A percentile compares a stretch with the other conserved stretches of the same genome.
phyloP scores from a whole-genome alignment of 495 filamentous ascomycete genomes.

The Polyplosphaeria fusca region DNA sequence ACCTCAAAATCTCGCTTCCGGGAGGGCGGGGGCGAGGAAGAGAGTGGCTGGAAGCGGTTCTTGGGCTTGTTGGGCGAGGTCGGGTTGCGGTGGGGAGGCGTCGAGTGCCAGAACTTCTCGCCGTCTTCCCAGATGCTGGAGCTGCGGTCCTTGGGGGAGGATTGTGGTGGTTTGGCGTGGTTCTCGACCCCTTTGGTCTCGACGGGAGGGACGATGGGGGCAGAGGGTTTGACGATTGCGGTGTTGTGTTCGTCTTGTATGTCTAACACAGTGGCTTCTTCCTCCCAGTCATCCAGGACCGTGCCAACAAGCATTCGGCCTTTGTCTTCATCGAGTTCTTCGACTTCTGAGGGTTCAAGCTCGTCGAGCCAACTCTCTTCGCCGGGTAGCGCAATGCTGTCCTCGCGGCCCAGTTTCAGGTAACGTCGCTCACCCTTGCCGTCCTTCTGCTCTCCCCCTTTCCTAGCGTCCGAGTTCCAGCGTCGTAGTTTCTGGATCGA shows the following conservation, averaged over 20 bases:
- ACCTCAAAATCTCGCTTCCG: slow-evolving; percentile 22
- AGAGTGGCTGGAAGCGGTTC: slow-evolving; percentile 4
- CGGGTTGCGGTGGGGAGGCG: slow-evolving; percentile 9
- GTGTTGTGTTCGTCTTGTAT: neutral
- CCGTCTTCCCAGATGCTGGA: slow-evolving; percentile 32
- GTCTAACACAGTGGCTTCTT: slow-evolving; percentile 24
- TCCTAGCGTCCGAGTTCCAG: slow-evolving; percentile 39
- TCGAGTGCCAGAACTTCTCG: slow-evolving; percentile 29
- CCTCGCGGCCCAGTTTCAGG: slow-evolving; percentile 35
- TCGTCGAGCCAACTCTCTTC: slow-evolving; percentile 28
- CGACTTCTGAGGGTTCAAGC: neutral
- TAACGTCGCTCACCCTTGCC: slow-evolving; percentile 31
- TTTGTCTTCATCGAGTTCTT: slow-evolving; percentile 6
- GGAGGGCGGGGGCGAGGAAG: neutral
- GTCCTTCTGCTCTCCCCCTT: too few relatives aligned
- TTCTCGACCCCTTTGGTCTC: neutral
- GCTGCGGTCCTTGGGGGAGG: neutral
- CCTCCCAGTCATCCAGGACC: slow-evolving; percentile 21
- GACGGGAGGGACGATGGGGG: neutral
- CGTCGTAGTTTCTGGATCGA: slow-evolving; percentile 35
- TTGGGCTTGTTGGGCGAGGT: slow-evolving; percentile 14
- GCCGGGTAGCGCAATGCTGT: slow-evolving; percentile 34
- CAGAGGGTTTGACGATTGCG: neutral
- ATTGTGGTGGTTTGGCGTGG: neutral
- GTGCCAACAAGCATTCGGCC: neutral